Percentiles rank a stretch among this genome's conserved stretches.
phyloP scores from a whole-genome alignment of 768 basidiomycete species.

The Amanita phalloides region DNA sequence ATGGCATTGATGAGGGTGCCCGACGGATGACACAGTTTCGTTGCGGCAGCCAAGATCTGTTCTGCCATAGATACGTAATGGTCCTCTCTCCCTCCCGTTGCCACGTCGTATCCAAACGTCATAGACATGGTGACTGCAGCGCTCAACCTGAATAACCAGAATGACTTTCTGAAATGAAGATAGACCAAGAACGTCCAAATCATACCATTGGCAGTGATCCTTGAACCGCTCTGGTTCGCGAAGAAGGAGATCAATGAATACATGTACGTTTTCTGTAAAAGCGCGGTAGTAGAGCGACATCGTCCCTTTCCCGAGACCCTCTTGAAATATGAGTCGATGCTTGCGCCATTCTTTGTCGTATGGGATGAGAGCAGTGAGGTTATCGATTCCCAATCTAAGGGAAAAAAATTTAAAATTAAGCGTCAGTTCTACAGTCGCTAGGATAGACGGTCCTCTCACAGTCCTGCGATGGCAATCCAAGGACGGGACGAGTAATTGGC shows the following conservation, averaged over 20 bases:
- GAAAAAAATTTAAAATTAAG: background rate
- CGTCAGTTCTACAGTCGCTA: background rate
- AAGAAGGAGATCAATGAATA: background rate
- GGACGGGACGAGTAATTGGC: background rate
- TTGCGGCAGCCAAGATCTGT: background rate
- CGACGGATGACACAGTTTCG: background rate
- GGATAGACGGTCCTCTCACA: background rate
- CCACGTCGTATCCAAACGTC: background rate
- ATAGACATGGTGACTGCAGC: slow-evolving; percentile 1
- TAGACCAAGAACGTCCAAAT: no score
- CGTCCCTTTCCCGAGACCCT: background rate
- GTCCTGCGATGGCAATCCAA: background rate
- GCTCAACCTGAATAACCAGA: background rate
- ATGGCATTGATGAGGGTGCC: background rate
- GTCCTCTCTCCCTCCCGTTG: background rate
- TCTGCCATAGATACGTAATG: background rate
- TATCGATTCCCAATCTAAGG: background rate
- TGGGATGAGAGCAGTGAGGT: background rate
- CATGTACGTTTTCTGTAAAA: background rate
- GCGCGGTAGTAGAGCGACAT: background rate
- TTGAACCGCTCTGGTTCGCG: background rate
- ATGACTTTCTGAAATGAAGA: no score
- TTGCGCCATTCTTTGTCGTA: slow-evolving; percentile 1
- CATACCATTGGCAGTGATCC: background rate
- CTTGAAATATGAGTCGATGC: slow-evolving; percentile 1